These are phyloP conservation scores for Podospora didyma DNA, from an alignment of 495 filamentous ascomycete species.

Conservation along the genomic window DNA sequence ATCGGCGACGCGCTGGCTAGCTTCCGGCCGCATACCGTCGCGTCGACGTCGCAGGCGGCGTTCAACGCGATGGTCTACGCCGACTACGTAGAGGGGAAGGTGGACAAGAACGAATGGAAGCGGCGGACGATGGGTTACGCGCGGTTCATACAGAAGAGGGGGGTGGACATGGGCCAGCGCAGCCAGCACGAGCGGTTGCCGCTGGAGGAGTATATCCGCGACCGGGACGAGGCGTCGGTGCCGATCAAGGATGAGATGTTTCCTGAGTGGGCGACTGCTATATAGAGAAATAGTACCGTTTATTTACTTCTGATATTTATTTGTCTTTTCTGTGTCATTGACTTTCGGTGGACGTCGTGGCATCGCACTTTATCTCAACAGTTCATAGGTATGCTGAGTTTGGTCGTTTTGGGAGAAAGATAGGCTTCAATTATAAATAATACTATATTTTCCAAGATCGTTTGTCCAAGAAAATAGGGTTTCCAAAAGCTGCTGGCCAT, in stretches of 20 bases:
- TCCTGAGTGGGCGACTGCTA: slow-evolving; percentile 26
- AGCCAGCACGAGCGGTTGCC: slow-evolving; percentile 40
- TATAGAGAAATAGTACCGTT: too few species aligned
- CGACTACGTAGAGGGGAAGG: slow-evolving; percentile 38
- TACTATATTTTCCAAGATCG: too few species aligned
- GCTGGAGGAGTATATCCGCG: slow-evolving; percentile 31
- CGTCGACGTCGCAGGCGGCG: slow-evolving; percentile 48
- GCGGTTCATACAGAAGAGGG: slow-evolving; percentile 38
- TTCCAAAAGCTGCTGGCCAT: too few species aligned
- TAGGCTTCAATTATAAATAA: too few species aligned
- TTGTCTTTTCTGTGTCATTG: too few species aligned
- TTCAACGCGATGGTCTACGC: slow-evolving; percentile 44
- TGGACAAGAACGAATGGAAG: slow-evolving; percentile 40
- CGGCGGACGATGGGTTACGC: slow-evolving; percentile 42
- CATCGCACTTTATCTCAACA: too few species aligned
- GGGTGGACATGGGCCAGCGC: slow-evolving; percentile 45
- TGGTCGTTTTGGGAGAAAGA: too few species aligned
- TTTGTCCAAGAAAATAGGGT: too few species aligned
- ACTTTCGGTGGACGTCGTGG: too few species aligned
- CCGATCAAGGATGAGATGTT: slow-evolving; percentile 28
- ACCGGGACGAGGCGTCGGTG: slow-evolving; percentile 31
- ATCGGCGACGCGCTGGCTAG: slow-evolving; percentile 55
- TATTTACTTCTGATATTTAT: too few species aligned
- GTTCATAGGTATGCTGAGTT: too few species aligned
- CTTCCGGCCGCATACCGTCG: slow-evolving; percentile 54